Evolutionary conservation across 1,284 basidiomycete species (phyloP).

Genomic region (Inonotus hispidus): DNA sequence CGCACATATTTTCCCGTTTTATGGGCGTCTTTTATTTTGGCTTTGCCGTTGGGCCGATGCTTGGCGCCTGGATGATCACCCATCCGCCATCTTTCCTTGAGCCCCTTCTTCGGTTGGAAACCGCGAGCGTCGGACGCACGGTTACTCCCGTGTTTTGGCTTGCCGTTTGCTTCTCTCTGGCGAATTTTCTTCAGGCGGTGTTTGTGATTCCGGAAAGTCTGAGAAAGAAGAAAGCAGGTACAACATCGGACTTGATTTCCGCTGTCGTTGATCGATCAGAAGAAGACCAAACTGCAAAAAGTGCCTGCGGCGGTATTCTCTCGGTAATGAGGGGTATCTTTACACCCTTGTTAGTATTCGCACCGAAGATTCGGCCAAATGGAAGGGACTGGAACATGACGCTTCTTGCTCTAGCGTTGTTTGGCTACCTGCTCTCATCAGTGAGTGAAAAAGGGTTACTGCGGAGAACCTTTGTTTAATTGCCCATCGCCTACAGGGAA

Average conservation of each 20-base stretch:
- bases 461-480: not conserved
- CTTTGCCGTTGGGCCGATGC: constrained; percentile 64
- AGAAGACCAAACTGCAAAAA: constrained; percentile 20
- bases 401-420: constrained; percentile 41
- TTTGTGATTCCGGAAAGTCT: constrained; percentile 64
- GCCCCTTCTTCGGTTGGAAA: constrained; percentile 23
- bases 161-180: constrained; percentile 39
- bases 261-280: constrained; percentile 21
- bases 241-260: constrained; percentile 28
- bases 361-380: constrained; percentile 39
- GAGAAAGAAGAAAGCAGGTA: constrained; percentile 36
- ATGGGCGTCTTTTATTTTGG: constrained; percentile 68
- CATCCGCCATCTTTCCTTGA: constrained; percentile 39
- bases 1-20: constrained; percentile 77
- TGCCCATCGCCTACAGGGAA: constrained; percentile 33
- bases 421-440: constrained; percentile 40
- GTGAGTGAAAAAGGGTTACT: constrained; percentile 30
- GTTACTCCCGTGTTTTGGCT: constrained; percentile 60
- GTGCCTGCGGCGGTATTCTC: constrained; percentile 19
- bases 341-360: constrained; percentile 49
- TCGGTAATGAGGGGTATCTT: constrained; percentile 33
- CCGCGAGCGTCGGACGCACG: constrained; percentile 25
- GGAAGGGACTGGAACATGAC: constrained; percentile 56
- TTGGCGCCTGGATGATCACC: constrained; percentile 68
- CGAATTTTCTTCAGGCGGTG: constrained; percentile 48